phyloP scores from a whole-genome alignment of 805 yeast genomes.

The Saccharomycopsis sp. region DNA sequence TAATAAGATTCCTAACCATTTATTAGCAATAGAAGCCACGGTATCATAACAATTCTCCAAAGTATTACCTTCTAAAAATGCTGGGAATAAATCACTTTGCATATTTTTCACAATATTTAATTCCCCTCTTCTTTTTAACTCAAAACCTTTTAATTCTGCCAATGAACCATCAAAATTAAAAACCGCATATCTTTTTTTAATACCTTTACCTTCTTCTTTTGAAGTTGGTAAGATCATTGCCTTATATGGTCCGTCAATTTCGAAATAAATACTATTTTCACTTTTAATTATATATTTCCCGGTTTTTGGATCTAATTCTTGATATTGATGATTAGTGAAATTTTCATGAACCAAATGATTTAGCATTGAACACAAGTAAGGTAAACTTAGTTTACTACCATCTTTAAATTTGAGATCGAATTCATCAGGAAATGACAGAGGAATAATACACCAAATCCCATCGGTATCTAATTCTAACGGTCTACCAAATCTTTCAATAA shows the following conservation, averaged over 20 bases:
- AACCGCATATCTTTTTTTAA: constrained; percentile 94
- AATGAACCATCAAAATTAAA: constrained; percentile 88
- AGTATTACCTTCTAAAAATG: constrained; percentile 76
- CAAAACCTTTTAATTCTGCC: constrained; percentile 96
- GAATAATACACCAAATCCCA: constrained; percentile 99
- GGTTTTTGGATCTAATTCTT: constrained; percentile 57
- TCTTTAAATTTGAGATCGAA: constrained; percentile 57
- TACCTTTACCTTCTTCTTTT: constrained; percentile 93
- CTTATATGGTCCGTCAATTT: constrained; percentile 96
- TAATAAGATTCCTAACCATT: constrained; percentile 92
- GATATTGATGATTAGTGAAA: constrained; percentile 93
- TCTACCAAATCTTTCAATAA: constrained; percentile 89
- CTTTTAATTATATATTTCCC: constrained; percentile 64
- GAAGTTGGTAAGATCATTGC: constrained; percentile 98
- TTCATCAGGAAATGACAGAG: constrained; percentile 88
- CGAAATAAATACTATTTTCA: constrained; percentile 93
- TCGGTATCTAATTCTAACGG: constrained; percentile 96
- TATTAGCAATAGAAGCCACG: constrained; percentile 86
- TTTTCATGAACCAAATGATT: constrained; percentile 84
- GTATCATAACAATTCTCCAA: constrained; percentile 75
- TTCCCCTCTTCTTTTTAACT: constrained; percentile 94
- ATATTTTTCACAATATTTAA: constrained; percentile 86
- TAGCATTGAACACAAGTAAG: constrained; percentile 94
- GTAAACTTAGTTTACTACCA: constrained; percentile 68
- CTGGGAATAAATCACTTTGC: constrained; percentile 88